Evolutionary conservation across 169 alveolate species (phyloP), one percentile per base, ranked within the genome.

Genomic region (Plasmodium vinckei): DNA sequence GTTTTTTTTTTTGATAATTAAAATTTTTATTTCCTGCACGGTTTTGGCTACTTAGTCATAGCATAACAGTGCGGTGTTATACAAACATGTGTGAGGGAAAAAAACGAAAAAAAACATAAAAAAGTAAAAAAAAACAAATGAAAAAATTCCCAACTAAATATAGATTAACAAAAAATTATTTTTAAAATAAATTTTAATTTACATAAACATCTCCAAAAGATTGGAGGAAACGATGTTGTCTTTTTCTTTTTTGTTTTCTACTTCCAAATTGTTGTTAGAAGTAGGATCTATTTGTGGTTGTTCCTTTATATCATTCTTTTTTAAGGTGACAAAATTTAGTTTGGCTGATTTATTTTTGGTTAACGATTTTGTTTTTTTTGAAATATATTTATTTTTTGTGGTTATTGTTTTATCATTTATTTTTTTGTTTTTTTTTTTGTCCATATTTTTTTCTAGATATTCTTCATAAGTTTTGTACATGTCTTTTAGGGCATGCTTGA

Each of bases 381-480:
- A 33, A 33, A 33, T 33, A 33, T 49, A 12, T 53, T 54, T 19
- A 54, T 39, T 53, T 10, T 53, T 71, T 27, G 23, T 53, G 6
- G 5, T 51, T 23, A 17, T 53, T 1, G 13, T 15, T 53, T 33
- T 33, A 33, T 33, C 42, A 33, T 33, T 33, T 33, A 33, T 33
- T 33, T 33, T 33, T 3, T 33, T 15, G 12, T 54, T 7, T 9
- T 6, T 15, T 23, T 27, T 51, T 33, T 68, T 46, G 15, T 17
- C 47, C 42, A 19, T 44, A 51, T 21, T 63, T n/a, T 27, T 63
- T 9, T 79, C 72, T 3, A 79, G 12, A 44, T 65, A 79, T 5
- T 51, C 51, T 57, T 79, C 89, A 79, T 79, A 79, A 19, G 17
- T 57, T 65, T 79, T 79, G 25, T 79, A 79, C 89, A 79, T 79